phyloP scores from a whole-genome alignment of 2,329 filamentous ascomycete species.

The Penicillium sp. region DNA sequence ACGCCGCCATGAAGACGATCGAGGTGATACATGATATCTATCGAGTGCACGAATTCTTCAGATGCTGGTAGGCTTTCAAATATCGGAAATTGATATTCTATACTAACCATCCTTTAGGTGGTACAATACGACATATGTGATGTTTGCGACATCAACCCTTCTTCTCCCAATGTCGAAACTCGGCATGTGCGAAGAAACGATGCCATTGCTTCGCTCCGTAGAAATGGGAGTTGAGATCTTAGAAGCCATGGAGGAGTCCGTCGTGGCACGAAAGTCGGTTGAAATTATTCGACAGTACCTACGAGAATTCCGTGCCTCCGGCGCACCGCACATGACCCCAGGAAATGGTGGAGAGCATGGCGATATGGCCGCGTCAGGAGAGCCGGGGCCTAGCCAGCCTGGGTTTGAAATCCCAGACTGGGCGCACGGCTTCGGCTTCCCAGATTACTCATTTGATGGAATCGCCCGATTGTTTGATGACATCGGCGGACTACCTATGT shows the following conservation, averaged over 20 bases:
- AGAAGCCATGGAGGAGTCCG: constrained; percentile 44
- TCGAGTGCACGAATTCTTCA: constrained; percentile 41
- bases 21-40: constrained; percentile 43
- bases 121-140: constrained; percentile 46
- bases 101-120: constrained; percentile 29
- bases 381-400: constrained; percentile 9
- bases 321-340: constrained; percentile 7
- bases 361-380: constrained; percentile 6
- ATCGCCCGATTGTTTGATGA: constrained; percentile 38
- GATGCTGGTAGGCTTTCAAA: constrained; percentile 38
- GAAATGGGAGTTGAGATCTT: constrained; percentile 43
- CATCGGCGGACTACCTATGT: constrained; percentile 30
- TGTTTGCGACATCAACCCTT: constrained; percentile 42
- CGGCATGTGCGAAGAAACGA: constrained; percentile 29
- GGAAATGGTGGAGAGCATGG: constrained; percentile 1
- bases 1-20: constrained; percentile 42
- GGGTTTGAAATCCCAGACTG: constrained; percentile 34
- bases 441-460: constrained; percentile 39
- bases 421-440: constrained; percentile 38
- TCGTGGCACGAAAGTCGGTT: constrained; percentile 41
- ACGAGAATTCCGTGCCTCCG: constrained; percentile 26
- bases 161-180: constrained; percentile 36
- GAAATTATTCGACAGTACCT: constrained; percentile 38
- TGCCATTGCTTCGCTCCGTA: constrained; percentile 29
- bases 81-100: neutral